Evolutionary conservation across 345 rosid species (phyloP), one percentile per base, ranked within the genome.

Genomic region (Moricandia arvensis): DNA sequence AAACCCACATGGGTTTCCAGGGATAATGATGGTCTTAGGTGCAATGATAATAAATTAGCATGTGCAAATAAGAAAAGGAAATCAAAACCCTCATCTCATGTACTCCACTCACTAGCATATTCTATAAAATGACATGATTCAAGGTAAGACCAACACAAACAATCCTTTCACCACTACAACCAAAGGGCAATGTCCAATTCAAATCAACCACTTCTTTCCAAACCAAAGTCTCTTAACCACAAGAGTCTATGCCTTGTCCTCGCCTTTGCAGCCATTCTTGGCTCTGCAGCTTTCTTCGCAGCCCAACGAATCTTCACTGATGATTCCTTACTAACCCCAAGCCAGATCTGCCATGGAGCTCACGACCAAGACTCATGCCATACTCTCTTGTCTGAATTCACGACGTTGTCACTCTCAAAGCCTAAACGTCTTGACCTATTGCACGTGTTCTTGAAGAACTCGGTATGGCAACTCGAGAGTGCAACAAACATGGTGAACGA

Each of bases 191-290:
- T 72, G 81, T 72, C 77, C 30, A 49, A 35, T 38, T 17, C 81
- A 66, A 66, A 68, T 15, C 83, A 80, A 73, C 90, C 91, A 67
- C 88, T 87, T 7, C 76, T 88, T 35, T 30, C 80, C 76, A 41
- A 76, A 9, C 79, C 89, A 21, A 83, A 65, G 68, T 18, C 80
- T 51, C 80, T 83, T 75, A 65, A 15, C 16, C 61, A 35, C 34
- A 88, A 72, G 66, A 66, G 38, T 38, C 65, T 82, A 60, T 80
- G 71, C 26, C 59, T 85, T 41, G 29, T 82, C 54, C 82, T 87
- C 76, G 79, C 85, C 53, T 63, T 87, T 10, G 73, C 60, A 21
- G 81, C 85, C 53, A 35, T 88, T 75, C 18, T 87, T 57, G 49
- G 72, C 83, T 75, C 75, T 13, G 67, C 69, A 33, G 70, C 87